Evolutionary conservation across 768 basidiomycete genomes (phyloP).

Genomic region (Mycena maculata): DNA sequence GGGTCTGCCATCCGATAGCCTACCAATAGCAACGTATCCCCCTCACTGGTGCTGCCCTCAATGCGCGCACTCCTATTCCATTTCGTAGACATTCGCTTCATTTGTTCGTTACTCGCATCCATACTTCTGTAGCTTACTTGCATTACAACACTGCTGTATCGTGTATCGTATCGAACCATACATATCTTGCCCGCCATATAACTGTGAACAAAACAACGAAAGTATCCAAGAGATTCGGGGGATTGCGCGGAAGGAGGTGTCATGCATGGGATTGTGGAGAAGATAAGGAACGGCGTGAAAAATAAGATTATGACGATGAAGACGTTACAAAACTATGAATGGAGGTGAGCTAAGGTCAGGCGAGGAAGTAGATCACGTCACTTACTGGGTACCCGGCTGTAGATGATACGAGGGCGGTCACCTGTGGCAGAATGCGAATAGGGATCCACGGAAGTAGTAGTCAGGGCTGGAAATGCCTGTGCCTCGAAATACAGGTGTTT

Average conservation of each 20-base stretch:
- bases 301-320: background rate
- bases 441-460: background rate
- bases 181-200: slow-evolving; percentile 19
- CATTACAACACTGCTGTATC: slow-evolving; percentile 31
- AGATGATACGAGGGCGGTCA: background rate
- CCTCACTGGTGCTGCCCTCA: slow-evolving; percentile 13
- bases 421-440: background rate
- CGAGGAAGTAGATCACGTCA: background rate
- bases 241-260: slow-evolving; percentile 14
- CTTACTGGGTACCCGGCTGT: slow-evolving; percentile 1
- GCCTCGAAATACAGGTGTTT: background rate
- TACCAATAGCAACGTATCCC: slow-evolving; percentile 10
- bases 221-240: background rate
- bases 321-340: background rate
- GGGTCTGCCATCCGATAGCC: slow-evolving; percentile 1
- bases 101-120: slow-evolving; percentile 1
- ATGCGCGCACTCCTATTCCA: slow-evolving; percentile 21
- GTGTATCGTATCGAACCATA: slow-evolving; percentile 28
- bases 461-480: background rate
- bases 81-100: slow-evolving; percentile 22
- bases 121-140: slow-evolving; percentile 31
- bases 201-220: slow-evolving; percentile 11
- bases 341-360: background rate
- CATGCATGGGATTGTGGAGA: slow-evolving; percentile 8
- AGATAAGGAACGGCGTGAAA: slow-evolving; percentile 24